Conservation (phyloP, 352 stramenopile genomes). For the Pythium oligandrum region DNA sequence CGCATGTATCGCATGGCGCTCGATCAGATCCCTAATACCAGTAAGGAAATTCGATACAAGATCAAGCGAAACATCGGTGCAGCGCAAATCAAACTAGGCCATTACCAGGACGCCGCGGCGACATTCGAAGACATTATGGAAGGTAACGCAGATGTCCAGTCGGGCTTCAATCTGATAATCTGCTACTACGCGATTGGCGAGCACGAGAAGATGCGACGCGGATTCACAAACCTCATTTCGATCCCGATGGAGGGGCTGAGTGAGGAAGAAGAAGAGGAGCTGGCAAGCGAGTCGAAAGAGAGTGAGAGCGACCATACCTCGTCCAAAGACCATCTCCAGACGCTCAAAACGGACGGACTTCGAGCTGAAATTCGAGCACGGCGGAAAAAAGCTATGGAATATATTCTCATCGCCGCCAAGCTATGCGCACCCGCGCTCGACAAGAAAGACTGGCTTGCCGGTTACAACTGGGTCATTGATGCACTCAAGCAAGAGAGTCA, state of each 20-base stretch:
- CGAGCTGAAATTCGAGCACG: slow-evolving; percentile 73
- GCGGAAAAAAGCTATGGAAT: slow-evolving; percentile 82
- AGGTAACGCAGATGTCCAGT: slow-evolving; percentile 91
- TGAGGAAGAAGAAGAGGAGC: slow-evolving; percentile 84
- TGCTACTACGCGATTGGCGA: slow-evolving; percentile 97
- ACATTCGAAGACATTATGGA: slow-evolving; percentile 96
- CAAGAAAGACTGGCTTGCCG: slow-evolving; percentile 88
- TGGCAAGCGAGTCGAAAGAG: slow-evolving; percentile 26
- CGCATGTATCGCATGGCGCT: slow-evolving; percentile 98
- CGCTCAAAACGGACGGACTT: slow-evolving; percentile 61
- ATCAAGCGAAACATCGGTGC: slow-evolving; percentile 97
- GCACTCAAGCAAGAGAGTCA: slow-evolving; percentile 88
- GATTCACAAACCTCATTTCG: slow-evolving; percentile 89
- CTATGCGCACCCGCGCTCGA: slow-evolving; percentile 92
- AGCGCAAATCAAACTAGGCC: slow-evolving; percentile 89
- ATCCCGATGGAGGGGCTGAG: slow-evolving; percentile 87
- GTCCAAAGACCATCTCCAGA: slow-evolving; percentile 50
- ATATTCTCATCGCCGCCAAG: slow-evolving; percentile 93
- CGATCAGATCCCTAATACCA: slow-evolving; percentile 93
- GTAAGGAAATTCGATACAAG: slow-evolving; percentile 93
- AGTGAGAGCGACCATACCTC: slow-evolving; percentile 43
- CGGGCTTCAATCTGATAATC: slow-evolving; percentile 96
- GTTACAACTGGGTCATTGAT: slow-evolving; percentile 94
- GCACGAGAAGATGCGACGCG: slow-evolving; percentile 90
- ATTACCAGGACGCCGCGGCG: slow-evolving; percentile 93